These are phyloP conservation scores for Phlyctochytrium arcticum DNA, from an alignment of 192 early-diverging fungal species.

Conservation along the genomic window DNA sequence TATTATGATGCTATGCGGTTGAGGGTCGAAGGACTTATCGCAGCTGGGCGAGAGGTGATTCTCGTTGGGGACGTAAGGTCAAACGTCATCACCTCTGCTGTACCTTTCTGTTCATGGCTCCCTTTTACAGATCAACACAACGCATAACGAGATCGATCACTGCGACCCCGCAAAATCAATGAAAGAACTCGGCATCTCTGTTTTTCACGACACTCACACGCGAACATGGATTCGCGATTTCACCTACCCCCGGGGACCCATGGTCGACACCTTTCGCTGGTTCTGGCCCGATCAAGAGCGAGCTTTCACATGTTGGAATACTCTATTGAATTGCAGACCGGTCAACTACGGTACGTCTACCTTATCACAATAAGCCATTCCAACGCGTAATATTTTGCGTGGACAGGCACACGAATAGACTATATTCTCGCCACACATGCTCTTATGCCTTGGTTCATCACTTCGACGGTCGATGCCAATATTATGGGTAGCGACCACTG, in stretches of 20 bases:
- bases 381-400: too few relatives aligned
- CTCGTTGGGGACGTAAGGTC: slow-evolving; percentile 53
- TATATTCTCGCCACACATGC: slow-evolving; percentile 58
- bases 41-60: slow-evolving; percentile 53
- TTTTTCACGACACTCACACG: slow-evolving; percentile 53
- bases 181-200: slow-evolving; percentile 44
- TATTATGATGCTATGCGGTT: slow-evolving; percentile 34
- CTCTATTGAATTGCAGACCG: slow-evolving; percentile 49
- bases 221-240: slow-evolving; percentile 67
- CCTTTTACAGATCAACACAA: slow-evolving; percentile 46
- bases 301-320: slow-evolving; percentile 69
- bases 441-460: slow-evolving; percentile 57
- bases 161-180: slow-evolving; percentile 62
- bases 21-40: slow-evolving; percentile 44
- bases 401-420: slow-evolving; percentile 69
- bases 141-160: slow-evolving; percentile 64
- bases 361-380: too few relatives aligned
- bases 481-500: slow-evolving; percentile 81
- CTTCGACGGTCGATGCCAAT: slow-evolving; percentile 51
- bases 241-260: slow-evolving; percentile 50
- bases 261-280: slow-evolving; percentile 64
- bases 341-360: slow-evolving; percentile 34
- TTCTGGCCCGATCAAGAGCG: slow-evolving; percentile 54
- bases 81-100: background rate
- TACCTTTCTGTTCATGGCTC: background rate